A percentile compares a stretch with the other conserved stretches of the same genome.
Conservation (phyloP, 176 grass and related monocot species). For the Ensete ventricosum region DNA sequence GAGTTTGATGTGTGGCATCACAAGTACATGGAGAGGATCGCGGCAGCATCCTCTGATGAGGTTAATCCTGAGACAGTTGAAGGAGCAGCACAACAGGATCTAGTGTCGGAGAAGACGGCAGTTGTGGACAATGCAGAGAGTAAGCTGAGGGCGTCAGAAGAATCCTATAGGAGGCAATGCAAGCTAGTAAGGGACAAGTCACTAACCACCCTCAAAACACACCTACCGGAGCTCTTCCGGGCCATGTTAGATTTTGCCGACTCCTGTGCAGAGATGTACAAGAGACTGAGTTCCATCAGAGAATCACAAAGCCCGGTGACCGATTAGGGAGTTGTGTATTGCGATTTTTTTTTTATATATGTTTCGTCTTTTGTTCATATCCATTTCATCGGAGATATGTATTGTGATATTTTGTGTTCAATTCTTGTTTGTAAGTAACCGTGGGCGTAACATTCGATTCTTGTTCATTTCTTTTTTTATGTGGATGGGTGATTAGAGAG, state of each 20-base stretch:
- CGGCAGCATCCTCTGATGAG: constrained; percentile 23
- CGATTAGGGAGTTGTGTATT: too few relatives aligned
- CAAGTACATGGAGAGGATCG: constrained; percentile 45
- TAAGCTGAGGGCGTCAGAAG: constrained; percentile 33
- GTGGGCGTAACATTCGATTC: too few relatives aligned
- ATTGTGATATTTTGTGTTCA: too few relatives aligned
- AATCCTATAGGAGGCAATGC: constrained; percentile 33
- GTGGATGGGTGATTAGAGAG: too few relatives aligned
- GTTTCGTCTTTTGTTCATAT: too few relatives aligned
- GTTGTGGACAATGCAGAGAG: constrained; percentile 35
- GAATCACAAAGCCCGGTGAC: constrained; percentile 9
- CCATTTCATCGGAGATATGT: too few relatives aligned
- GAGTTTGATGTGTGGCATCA: constrained; percentile 54
- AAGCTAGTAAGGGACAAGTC: constrained; percentile 72
- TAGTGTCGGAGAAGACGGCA: constrained; percentile 30
- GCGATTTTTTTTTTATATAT: too few relatives aligned
- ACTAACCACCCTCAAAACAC: constrained; percentile 39
- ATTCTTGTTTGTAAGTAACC: too few relatives aligned
- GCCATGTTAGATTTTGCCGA: constrained; percentile 39
- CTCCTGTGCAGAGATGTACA: constrained; percentile 43
- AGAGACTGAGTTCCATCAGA: constrained; percentile 27
- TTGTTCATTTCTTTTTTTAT: too few relatives aligned
- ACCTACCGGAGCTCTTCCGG: constrained; percentile 50
- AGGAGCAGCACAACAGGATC: constrained; percentile 9
- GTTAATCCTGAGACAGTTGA: constrained; percentile 17